Percentiles rank a stretch among this genome's conserved stretches.
These are phyloP conservation scores for Russula foetens DNA, from an alignment of 768 basidiomycete species.

Conservation along the genomic window DNA sequence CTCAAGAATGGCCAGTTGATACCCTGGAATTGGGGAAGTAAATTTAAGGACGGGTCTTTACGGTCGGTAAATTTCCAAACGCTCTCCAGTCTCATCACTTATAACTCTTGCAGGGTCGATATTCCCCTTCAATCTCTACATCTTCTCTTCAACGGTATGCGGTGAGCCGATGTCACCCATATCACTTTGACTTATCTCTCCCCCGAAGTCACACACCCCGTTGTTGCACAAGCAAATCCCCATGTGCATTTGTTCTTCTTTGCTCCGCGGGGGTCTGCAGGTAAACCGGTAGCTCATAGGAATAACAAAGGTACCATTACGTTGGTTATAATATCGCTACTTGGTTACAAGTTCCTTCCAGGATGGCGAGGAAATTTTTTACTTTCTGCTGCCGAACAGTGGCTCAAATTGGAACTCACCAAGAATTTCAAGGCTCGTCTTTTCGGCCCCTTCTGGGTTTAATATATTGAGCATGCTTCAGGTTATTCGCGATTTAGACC, in stretches of 20 bases:
- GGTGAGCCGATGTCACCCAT: background rate
- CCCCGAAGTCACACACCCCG: constrained; percentile 71
- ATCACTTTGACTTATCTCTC: background rate
- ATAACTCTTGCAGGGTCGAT: constrained; percentile 56
- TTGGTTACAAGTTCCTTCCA: constrained; percentile 20
- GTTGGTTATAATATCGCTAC: background rate
- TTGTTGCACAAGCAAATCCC: constrained; percentile 91
- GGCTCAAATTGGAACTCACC: constrained; percentile 89
- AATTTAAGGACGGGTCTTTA: constrained; percentile 89
- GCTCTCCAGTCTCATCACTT: background rate
- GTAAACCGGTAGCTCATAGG: constrained; percentile 89
- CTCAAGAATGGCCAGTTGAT: constrained; percentile 67
- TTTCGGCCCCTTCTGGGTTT: constrained; percentile 4
- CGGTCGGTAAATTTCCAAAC: constrained; percentile 38
- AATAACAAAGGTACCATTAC: constrained; percentile 68
- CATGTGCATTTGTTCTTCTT: constrained; percentile 95
- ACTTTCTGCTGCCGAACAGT: constrained; percentile 87
- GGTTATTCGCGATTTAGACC: constrained; percentile 92
- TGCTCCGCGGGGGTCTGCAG: constrained; percentile 80
- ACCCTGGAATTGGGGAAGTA: constrained; percentile 93
- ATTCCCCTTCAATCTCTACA: constrained; percentile 87
- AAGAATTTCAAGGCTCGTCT: constrained; percentile 81
- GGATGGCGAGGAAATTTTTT: constrained; percentile 96
- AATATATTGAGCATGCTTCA: constrained; percentile 23
- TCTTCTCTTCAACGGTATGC: constrained; percentile 76